Conservation (phyloP, 176 grass and related monocot genomes). For the Pontederia paniculata region DNA sequence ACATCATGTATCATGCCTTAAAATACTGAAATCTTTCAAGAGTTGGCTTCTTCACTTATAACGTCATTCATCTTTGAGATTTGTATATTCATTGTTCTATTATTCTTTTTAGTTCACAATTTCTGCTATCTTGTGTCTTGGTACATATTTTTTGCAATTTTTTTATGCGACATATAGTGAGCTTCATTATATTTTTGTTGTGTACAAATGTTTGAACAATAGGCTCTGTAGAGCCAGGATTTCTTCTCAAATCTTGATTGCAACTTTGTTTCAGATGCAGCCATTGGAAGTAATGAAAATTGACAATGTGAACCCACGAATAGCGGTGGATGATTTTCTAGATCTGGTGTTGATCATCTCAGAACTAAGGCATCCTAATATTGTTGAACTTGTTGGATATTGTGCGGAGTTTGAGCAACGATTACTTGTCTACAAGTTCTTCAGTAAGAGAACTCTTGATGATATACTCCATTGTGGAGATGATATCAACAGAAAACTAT, state of each 20-base stretch:
- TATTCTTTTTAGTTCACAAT: too few species aligned
- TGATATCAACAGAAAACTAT: slow-evolving; percentile 42
- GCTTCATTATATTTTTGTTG: too few species aligned
- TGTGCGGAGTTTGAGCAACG: slow-evolving; percentile 87
- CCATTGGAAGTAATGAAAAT: slow-evolving; percentile 92
- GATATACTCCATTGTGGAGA: slow-evolving; percentile 69
- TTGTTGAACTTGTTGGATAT: slow-evolving; percentile 75
- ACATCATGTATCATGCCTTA: too few species aligned
- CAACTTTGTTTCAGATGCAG: slow-evolving; percentile 30
- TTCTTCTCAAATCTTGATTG: neutral
- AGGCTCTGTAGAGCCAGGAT: neutral
- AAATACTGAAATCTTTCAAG: too few species aligned
- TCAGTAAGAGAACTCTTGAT: slow-evolving; percentile 68
- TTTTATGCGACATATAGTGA: too few species aligned
- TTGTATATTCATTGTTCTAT: too few species aligned
- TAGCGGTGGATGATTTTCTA: slow-evolving; percentile 65
- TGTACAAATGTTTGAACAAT: neutral
- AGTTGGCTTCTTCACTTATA: too few species aligned
- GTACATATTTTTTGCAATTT: too few species aligned
- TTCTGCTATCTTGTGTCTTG: too few species aligned
- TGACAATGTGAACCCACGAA: slow-evolving; percentile 53
- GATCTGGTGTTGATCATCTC: slow-evolving; percentile 68
- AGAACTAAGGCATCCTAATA: slow-evolving; percentile 67
- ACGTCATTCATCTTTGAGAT: too few species aligned
- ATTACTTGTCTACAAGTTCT: slow-evolving; percentile 72